Percentiles rank a stretch among this genome's conserved stretches.
Conservation (phyloP, 805 yeast genomes). For the Saccharomycopsis schoenii region DNA sequence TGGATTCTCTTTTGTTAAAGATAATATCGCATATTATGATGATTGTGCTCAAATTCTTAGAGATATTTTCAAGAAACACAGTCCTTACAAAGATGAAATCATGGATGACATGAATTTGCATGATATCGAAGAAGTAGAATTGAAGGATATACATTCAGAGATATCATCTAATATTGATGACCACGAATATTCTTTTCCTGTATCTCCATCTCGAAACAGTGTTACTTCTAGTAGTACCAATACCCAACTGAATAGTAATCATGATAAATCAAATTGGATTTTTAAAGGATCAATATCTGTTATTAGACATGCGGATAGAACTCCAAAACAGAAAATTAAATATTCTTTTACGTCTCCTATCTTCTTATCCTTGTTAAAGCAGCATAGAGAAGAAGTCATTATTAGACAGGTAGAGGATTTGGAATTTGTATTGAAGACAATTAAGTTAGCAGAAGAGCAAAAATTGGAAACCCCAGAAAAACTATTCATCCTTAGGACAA, state of each 20-base stretch:
- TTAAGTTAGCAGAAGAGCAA: conserved; percentile 69
- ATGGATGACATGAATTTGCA: not conserved
- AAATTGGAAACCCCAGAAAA: conserved; percentile 74
- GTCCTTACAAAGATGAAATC: conserved; percentile 2
- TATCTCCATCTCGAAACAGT: conserved; percentile 39
- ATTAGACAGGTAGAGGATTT: conserved; percentile 84
- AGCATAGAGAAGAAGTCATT: conserved; percentile 92
- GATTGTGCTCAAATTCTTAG: conserved; percentile 69
- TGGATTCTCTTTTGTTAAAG: conserved; percentile 96
- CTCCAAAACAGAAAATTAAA: conserved; percentile 96
- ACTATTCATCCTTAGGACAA: conserved; percentile 63
- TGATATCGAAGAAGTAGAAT: not conserved
- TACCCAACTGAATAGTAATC: not conserved
- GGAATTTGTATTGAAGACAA: conserved; percentile 75
- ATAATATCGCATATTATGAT: conserved; percentile 78
- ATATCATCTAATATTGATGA: not conserved
- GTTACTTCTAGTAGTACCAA: not conserved
- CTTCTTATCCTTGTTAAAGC: conserved; percentile 79
- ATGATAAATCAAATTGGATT: conserved; percentile 75
- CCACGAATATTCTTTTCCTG: not conserved
- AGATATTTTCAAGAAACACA: conserved; percentile 39
- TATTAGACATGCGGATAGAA: conserved; percentile 94
- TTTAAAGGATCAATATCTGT: conserved; percentile 88
- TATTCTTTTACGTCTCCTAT: conserved; percentile 85
- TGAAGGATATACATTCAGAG: not conserved